Evolutionary conservation across 768 basidiomycete species (phyloP).

Genomic region (Russula dissimulans): DNA sequence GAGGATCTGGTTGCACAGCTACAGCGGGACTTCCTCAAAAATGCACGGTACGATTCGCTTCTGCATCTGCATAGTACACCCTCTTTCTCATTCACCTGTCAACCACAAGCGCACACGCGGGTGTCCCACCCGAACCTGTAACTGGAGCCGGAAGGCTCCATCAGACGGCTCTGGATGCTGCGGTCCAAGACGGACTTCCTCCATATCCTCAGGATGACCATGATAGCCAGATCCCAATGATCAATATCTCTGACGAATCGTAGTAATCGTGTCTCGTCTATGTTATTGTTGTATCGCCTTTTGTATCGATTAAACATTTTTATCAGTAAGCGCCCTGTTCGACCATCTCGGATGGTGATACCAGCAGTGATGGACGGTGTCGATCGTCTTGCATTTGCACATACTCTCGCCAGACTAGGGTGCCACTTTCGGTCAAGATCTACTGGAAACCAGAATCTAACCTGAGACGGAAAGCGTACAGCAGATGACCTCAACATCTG

Average conservation of each 20-base stretch:
- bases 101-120: background rate
- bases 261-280: too few relatives aligned
- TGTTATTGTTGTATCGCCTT: background rate
- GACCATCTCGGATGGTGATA: too few relatives aligned
- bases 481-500: too few relatives aligned
- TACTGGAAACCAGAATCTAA: too few relatives aligned
- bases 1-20: too few relatives aligned
- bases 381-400: too few relatives aligned
- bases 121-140: background rate
- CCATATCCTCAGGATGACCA: background rate
- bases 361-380: too few relatives aligned
- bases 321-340: too few relatives aligned
- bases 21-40: background rate
- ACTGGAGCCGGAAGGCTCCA: background rate
- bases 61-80: background rate
- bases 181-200: background rate
- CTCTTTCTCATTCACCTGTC: background rate
- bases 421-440: too few relatives aligned
- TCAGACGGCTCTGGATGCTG: background rate
- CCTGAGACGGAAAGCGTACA: too few relatives aligned
- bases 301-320: too few relatives aligned
- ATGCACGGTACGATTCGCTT: background rate
- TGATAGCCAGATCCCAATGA: background rate
- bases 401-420: too few relatives aligned
- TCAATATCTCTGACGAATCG: background rate